phyloP scores from a whole-genome alignment of 2,329 filamentous ascomycete genomes.

The Sclerotinia glacialis region DNA sequence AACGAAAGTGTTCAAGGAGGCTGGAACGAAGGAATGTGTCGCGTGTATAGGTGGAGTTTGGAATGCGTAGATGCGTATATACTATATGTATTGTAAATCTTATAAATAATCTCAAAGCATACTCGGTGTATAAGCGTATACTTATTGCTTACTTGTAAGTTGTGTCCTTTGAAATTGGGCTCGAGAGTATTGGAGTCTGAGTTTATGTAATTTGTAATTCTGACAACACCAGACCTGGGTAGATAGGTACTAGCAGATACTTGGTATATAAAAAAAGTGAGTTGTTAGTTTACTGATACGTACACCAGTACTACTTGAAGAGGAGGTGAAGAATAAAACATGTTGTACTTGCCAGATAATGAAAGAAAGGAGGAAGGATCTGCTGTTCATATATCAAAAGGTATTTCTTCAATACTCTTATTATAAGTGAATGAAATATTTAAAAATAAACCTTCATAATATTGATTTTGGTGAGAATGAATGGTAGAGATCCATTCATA shows the following conservation, averaged over 20 bases:
- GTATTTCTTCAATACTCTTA: background rate
- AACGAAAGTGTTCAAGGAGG: background rate
- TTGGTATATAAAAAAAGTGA: too few species aligned
- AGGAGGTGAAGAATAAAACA: background rate
- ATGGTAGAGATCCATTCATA: background rate
- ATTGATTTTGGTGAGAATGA: background rate
- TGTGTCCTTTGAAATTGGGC: background rate
- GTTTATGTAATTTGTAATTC: too few species aligned
- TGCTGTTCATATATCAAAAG: background rate
- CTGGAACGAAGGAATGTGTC: background rate
- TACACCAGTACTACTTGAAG: background rate
- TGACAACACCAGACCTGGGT: too few species aligned
- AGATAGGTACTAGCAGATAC: too few species aligned
- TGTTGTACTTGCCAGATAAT: background rate
- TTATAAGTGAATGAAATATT: background rate
- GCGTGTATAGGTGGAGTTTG: slow-evolving; percentile 7
- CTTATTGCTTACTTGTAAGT: background rate
- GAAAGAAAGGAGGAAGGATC: background rate
- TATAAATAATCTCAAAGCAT: too few species aligned
- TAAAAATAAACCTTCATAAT: background rate
- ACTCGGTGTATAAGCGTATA: too few species aligned
- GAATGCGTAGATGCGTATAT: background rate
- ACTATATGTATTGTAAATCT: background rate
- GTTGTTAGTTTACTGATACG: too few species aligned
- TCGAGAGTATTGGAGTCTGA: background rate